These are phyloP conservation scores for Stagonosporopsis cucurbitacearum DNA, from an alignment of 2,329 filamentous ascomycete species.

Conservation along the genomic window DNA sequence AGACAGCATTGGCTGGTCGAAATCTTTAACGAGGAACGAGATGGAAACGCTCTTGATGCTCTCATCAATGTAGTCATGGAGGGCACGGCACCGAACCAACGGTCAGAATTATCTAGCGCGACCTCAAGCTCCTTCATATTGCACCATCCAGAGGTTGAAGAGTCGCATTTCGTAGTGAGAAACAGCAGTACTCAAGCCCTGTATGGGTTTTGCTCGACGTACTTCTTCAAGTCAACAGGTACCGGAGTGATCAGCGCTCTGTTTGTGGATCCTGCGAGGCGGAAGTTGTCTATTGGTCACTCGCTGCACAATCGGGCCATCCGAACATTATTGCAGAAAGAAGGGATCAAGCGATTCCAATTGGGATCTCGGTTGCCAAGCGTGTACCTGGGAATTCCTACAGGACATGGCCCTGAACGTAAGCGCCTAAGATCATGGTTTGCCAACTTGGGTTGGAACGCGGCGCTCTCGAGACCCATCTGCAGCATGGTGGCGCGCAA, in stretches of 20 bases:
- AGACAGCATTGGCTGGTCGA: conserved; percentile 95
- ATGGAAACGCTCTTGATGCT: conserved; percentile 74
- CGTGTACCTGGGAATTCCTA: conserved; percentile 86
- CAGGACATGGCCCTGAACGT: conserved; percentile 65
- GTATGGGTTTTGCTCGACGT: conserved; percentile 92
- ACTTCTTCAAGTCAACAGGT: conserved; percentile 72
- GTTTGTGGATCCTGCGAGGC: conserved; percentile 86
- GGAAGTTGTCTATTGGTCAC: conserved; percentile 87
- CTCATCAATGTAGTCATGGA: conserved; percentile 75
- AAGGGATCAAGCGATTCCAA: conserved; percentile 78
- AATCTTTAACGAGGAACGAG: conserved; percentile 80
- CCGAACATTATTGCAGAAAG: conserved; percentile 72
- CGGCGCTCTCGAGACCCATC: conserved; percentile 65
- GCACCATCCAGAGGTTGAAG: conserved; percentile 71
- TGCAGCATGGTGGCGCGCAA: conserved; percentile 78
- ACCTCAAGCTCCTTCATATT: conserved; percentile 79
- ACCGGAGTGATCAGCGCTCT: conserved; percentile 82
- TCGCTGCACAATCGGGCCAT: conserved; percentile 88
- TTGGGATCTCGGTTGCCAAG: conserved; percentile 81
- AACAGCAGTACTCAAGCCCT: conserved; percentile 91
- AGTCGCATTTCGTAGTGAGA: conserved; percentile 88
- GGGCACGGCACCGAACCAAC: conserved; percentile 68
- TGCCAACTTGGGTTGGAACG: conserved; percentile 87
- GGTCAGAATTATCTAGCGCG: conserved; percentile 72
- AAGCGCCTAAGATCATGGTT: conserved; percentile 79